phyloP scores from a whole-genome alignment of 352 stramenopile species.

The Pythium rishiriense region DNA sequence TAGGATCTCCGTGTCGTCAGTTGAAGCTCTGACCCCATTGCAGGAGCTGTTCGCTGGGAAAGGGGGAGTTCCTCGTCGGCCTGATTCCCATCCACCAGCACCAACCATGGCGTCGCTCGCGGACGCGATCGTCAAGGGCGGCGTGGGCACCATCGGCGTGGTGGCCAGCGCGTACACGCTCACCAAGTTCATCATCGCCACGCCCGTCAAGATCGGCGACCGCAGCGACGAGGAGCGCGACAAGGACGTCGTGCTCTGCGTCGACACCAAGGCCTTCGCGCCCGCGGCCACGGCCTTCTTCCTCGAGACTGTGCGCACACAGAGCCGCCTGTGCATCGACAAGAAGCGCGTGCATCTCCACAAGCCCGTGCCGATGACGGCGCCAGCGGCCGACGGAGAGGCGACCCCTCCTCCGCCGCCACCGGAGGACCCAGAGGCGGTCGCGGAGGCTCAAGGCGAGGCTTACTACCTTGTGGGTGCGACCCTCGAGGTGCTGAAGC shows the following conservation, averaged over 20 bases:
- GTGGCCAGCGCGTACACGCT: slow-evolving; percentile 73
- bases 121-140: slow-evolving; percentile 69
- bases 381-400: neutral
- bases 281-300: slow-evolving; percentile 61
- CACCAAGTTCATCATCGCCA: slow-evolving; percentile 79
- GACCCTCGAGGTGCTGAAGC: slow-evolving; percentile 42
- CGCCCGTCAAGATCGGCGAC: slow-evolving; percentile 62
- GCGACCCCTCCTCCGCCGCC: neutral
- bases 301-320: slow-evolving; percentile 56
- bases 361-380: slow-evolving; percentile 15
- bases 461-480: slow-evolving; percentile 63
- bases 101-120: slow-evolving; percentile 50
- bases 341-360: slow-evolving; percentile 48
- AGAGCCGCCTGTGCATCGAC: slow-evolving; percentile 56
- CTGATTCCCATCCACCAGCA: neutral
- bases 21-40: slow-evolving; percentile 15
- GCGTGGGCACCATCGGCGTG: slow-evolving; percentile 68
- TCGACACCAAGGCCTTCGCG: slow-evolving; percentile 61
- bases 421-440: neutral
- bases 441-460: slow-evolving; percentile 20
- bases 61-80: neutral
- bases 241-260: slow-evolving; percentile 75
- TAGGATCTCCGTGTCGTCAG: slow-evolving; percentile 17
- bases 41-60: neutral
- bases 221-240: slow-evolving; percentile 53